Conservation (phyloP, 2,329 filamentous ascomycete genomes). For the Xylariaceae sp. region DNA sequence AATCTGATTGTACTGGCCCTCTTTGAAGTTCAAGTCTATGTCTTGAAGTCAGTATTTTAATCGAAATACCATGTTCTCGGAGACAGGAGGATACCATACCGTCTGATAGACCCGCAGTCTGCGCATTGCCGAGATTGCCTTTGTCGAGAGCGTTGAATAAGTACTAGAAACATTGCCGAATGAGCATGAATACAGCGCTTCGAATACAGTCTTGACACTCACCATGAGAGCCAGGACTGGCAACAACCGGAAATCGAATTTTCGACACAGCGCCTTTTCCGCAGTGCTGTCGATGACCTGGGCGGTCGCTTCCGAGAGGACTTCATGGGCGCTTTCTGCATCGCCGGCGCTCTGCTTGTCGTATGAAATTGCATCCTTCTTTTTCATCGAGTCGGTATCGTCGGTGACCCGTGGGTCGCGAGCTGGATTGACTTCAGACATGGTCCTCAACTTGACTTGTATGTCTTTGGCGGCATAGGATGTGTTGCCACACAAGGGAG, state of each 20-base stretch:
- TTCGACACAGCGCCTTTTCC: conserved; percentile 47
- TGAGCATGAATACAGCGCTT: neutral
- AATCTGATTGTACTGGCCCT: conserved; percentile 64
- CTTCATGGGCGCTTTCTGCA: conserved; percentile 21
- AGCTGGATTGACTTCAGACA: neutral
- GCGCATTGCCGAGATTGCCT: conserved; percentile 51
- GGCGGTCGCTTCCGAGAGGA: conserved; percentile 30
- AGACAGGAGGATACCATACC: conserved; percentile 14
- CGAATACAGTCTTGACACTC: conserved; percentile 5
- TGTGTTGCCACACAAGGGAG: neutral
- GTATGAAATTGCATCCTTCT: conserved; percentile 9
- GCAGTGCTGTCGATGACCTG: conserved; percentile 36
- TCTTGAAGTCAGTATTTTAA: neutral
- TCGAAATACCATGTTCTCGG: neutral
- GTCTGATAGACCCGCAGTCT: conserved; percentile 47
- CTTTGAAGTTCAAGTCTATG: conserved; percentile 53
- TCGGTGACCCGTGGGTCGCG: neutral
- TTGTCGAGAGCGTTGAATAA: conserved; percentile 46
- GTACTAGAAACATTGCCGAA: conserved; percentile 20
- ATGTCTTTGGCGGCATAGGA: too few species aligned
- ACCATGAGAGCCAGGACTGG: conserved; percentile 52
- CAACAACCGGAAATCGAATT: conserved; percentile 50
- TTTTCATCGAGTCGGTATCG: neutral
- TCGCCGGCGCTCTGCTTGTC: conserved; percentile 14
- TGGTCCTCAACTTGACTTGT: neutral